Conservation (phyloP, 768 basidiomycete genomes). For the Mycena galopus region DNA sequence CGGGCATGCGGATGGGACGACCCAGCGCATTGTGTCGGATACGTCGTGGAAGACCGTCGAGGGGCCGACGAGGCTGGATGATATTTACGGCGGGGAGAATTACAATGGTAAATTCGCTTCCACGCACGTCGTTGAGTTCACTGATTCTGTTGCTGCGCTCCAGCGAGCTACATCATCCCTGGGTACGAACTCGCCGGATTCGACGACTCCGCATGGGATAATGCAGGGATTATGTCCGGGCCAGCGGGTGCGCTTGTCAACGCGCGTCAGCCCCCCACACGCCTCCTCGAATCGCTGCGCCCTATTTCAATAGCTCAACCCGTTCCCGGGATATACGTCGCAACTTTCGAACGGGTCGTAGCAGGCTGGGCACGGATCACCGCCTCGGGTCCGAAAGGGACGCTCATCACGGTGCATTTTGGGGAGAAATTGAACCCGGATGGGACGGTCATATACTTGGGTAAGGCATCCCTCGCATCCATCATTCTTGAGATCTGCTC, state of each 20-base stretch:
- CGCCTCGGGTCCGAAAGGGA: conserved; percentile 39
- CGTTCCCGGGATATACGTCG: conserved; percentile 38
- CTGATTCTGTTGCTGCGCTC: background rate
- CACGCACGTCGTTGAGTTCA: background rate
- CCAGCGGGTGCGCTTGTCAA: conserved; percentile 40
- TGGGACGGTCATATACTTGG: conserved; percentile 22
- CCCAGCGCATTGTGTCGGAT: conserved; percentile 36
- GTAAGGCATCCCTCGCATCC: background rate
- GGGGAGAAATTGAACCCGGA: conserved; percentile 45
- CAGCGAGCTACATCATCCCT: conserved; percentile 41
- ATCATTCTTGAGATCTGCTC: background rate
- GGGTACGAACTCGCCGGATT: conserved; percentile 40
- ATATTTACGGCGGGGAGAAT: conserved; percentile 47
- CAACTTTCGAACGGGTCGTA: conserved; percentile 41
- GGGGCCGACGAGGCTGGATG: conserved; percentile 45
- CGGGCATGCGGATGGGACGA: conserved; percentile 41
- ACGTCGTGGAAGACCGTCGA: conserved; percentile 40
- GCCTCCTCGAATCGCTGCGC: conserved; percentile 37
- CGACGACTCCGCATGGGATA: conserved; percentile 35
- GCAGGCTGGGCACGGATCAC: conserved; percentile 44
- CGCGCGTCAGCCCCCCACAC: conserved; percentile 42
- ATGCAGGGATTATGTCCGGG: conserved; percentile 33
- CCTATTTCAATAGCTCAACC: conserved; percentile 42
- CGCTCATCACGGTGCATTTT: conserved; percentile 43
- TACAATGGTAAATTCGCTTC: conserved; percentile 38